phyloP scores from a whole-genome alignment of 257 asterid species.

The Hygrophila difformis region DNA sequence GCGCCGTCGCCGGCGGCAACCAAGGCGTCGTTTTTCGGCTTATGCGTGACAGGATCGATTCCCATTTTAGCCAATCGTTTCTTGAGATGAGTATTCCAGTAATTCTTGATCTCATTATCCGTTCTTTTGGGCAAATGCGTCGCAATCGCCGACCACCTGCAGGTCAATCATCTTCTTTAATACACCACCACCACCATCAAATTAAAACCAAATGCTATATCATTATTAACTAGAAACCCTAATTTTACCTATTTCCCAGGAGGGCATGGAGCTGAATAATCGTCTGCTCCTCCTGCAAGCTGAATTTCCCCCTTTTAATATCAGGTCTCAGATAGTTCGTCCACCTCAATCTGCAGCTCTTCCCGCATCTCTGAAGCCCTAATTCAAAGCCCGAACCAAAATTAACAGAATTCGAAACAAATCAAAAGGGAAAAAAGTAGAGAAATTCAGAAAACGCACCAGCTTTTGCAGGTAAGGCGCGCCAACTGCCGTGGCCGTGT shows the following conservation, averaged over 20 bases:
- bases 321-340: conserved; percentile 58
- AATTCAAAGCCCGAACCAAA: background rate
- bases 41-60: conserved; percentile 66
- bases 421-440: too few relatives aligned
- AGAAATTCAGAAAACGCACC: conserved; percentile 22
- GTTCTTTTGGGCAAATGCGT: conserved; percentile 62
- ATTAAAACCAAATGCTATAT: too few relatives aligned
- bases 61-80: conserved; percentile 58
- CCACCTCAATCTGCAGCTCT: conserved; percentile 66
- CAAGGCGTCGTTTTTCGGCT: conserved; percentile 46
- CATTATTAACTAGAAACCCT: too few relatives aligned
- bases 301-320: conserved; percentile 60
- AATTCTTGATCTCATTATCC: conserved; percentile 63
- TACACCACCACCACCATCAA: too few relatives aligned
- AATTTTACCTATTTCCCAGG: conserved; percentile 48
- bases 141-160: conserved; percentile 85
- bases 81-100: conserved; percentile 74
- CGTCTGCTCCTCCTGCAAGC: conserved; percentile 56
- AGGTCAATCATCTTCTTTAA: too few relatives aligned
- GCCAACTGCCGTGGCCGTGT: conserved; percentile 76
- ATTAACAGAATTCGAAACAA: background rate
- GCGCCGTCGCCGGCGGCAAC: conserved; percentile 26
- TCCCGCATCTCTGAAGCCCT: conserved; percentile 66
- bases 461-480: conserved; percentile 57
- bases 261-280: conserved; percentile 74